Percentiles rank a stretch among this genome's conserved stretches.
Evolutionary conservation across 441 rosid species (phyloP).

Genomic region (Gossypium armourianum): DNA sequence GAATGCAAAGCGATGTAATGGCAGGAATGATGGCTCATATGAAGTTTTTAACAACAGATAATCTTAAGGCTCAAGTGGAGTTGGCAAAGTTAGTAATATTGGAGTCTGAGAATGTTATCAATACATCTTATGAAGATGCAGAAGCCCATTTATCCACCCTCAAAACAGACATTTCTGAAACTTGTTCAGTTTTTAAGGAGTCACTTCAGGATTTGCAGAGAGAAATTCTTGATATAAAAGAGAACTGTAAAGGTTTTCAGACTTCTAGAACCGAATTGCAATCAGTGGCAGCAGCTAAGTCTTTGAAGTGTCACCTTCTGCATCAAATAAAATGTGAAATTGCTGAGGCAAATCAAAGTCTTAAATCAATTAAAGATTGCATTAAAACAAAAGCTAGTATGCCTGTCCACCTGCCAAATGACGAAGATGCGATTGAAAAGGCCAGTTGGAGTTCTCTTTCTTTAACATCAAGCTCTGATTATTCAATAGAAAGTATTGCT

Average conservation of each 20-base stretch:
- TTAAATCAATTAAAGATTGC: constrained; percentile 28
- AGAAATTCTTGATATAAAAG: constrained; percentile 32
- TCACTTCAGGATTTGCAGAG: constrained; percentile 24
- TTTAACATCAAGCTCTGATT: constrained; percentile 46
- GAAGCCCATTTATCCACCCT: constrained; percentile 24
- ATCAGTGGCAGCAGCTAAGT: constrained; percentile 14
- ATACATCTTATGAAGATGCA: constrained; percentile 23
- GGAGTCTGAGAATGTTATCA: constrained; percentile 27
- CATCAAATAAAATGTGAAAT: constrained; percentile 35
- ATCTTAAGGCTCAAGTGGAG: constrained; percentile 26
- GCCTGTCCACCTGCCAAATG: constrained; percentile 21
- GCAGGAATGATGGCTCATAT: constrained; percentile 16
- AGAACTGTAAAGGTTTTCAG: constrained; percentile 12
- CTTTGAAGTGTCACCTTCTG: constrained; percentile 25
- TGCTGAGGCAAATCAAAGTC: constrained; percentile 28
- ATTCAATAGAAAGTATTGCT: constrained; percentile 31
- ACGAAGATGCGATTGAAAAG: constrained; percentile 33
- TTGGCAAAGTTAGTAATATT: constrained; percentile 23
- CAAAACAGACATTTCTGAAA: constrained; percentile 23
- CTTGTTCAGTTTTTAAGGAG: constrained; percentile 21
- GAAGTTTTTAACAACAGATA: constrained; percentile 18
- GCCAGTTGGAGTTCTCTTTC: constrained; percentile 42
- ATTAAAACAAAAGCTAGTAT: constrained; percentile 24
- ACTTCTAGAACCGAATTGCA: constrained; percentile 8
- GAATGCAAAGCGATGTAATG: constrained; percentile 3